Evolutionary conservation across 805 yeast species (phyloP).

Genomic region (Candida maltosa): DNA sequence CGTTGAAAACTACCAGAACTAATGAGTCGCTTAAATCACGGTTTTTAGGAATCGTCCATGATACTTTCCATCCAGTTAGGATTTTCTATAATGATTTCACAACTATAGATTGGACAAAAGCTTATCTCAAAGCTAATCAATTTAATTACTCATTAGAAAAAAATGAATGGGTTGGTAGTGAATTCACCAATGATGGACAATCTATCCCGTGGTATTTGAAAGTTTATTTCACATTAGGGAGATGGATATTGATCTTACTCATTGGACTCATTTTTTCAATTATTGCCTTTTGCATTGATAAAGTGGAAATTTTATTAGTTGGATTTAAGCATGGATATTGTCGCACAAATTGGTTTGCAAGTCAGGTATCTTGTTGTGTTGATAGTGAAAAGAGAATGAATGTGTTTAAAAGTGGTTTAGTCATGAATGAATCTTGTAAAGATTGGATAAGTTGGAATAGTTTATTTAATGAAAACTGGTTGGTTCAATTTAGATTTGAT

Average conservation of each 20-base stretch:
- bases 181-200: constrained; percentile 1
- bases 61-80: constrained; percentile 16
- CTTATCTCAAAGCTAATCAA: constrained; percentile 41
- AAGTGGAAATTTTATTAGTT: constrained; percentile 43
- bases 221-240: constrained; percentile 36
- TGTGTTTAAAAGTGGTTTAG: constrained; percentile 4
- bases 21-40: constrained; percentile 13
- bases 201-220: constrained; percentile 19
- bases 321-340: constrained; percentile 55
- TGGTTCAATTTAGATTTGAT: constrained; percentile 18
- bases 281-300: constrained; percentile 49
- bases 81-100: constrained; percentile 58
- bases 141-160: constrained; percentile 36
- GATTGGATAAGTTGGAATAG: constrained; percentile 47
- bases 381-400: neutral
- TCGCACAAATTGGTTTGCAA: constrained; percentile 38
- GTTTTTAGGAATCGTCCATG: constrained; percentile 12
- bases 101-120: constrained; percentile 58
- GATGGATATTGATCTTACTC: constrained; percentile 48
- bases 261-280: constrained; percentile 45
- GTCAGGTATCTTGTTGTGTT: constrained; percentile 42
- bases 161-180: constrained; percentile 18
- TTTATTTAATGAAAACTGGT: constrained; percentile 14
- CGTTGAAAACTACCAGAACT: constrained; percentile 12
- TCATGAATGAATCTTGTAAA: constrained; percentile 27